These are phyloP conservation scores for Volvariella volvacea DNA, from an alignment of 1,284 basidiomycete genomes.

Conservation along the genomic window DNA sequence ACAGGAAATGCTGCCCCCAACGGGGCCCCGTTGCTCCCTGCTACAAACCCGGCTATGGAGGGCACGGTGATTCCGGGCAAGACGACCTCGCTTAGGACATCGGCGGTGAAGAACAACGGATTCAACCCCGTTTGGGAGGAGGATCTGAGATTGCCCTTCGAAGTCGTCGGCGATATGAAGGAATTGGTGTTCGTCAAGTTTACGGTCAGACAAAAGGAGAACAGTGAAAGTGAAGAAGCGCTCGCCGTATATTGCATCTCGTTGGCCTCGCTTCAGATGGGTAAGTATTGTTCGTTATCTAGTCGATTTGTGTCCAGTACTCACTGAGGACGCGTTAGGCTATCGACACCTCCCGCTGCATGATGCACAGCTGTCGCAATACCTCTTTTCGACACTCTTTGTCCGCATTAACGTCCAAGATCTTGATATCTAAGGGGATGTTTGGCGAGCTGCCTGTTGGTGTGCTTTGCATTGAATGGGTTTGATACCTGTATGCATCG, in stretches of 20 bases:
- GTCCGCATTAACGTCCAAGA: conserved; percentile 51
- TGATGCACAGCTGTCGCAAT: conserved; percentile 78
- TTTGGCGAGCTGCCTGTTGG: no score
- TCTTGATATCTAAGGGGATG: conserved; percentile 2
- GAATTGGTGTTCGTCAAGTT: conserved; percentile 80
- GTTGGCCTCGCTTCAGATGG: conserved; percentile 60
- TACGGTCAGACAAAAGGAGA: conserved; percentile 52
- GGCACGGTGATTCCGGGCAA: conserved; percentile 14
- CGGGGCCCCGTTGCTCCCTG: conserved; percentile 16
- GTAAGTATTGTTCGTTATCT: conserved; percentile 46
- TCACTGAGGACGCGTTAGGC: conserved; percentile 38
- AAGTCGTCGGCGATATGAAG: conserved; percentile 65
- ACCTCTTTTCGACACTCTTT: conserved; percentile 87
- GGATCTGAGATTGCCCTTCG: conserved; percentile 57
- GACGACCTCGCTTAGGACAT: conserved; percentile 44
- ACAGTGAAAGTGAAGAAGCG: conserved; percentile 47
- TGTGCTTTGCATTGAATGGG: no score
- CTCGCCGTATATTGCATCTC: conserved; percentile 65
- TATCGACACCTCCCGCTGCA: conserved; percentile 86
- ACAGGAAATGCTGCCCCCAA: no score
- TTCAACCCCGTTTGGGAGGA: conserved; percentile 87
- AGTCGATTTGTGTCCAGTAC: conserved; percentile 4
- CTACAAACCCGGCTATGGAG: conserved; percentile 23
- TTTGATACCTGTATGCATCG: no score
- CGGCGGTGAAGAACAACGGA: conserved; percentile 70